Evolutionary conservation across 192 early-diverging fungal genomes (phyloP), one percentile per base, ranked within the genome.

Genomic region (Fimicolochytrium jonesii): DNA sequence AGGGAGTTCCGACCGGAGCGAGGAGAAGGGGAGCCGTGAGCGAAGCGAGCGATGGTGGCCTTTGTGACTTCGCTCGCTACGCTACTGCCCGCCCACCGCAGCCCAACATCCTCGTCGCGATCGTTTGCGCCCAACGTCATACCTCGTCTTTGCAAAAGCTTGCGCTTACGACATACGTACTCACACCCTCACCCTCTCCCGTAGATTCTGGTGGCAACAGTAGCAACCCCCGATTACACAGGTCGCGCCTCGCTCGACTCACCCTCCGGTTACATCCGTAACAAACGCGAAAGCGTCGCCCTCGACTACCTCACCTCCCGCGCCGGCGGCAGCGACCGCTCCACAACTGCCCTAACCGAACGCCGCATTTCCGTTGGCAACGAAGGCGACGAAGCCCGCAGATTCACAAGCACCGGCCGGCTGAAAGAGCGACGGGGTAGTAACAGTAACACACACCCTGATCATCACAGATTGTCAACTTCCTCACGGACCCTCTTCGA

Each of bases 161-260:
- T 22, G 52, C 5, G n/a, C 34, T 54, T 45, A 15, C 28, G 17
- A 58, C 56, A 15, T 7, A 34, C 3, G 23, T 58, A 11, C 36
- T 56, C 1, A 13, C 17, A 18, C 20, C 54, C 3, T 56, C 15
- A 15, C 54, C 23, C 26, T 6, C 5, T 29, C 32, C 32, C 11
- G 13, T 49, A 69, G 42, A 69, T 53, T 55, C 50, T 48, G 2
- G 55, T 58, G 33, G 36, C 51, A 46, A 66, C 44, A 0, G 33
- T 57, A 9, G 53, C 43, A 11, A 46, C 2, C 61, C 20, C 30
- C 13, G 26, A 48, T n/a, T 56, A 46, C 23, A 43, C 18, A 15
- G 22, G 55, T 9, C 35, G 55, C 6, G 47, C 42, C 10, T 31
- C 32, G 1, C 25, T 48, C 20, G 59, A 61, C 26, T 59, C 61